phyloP scores from a whole-genome alignment of 306 rosid genomes.

The Gillenia trifoliata region DNA sequence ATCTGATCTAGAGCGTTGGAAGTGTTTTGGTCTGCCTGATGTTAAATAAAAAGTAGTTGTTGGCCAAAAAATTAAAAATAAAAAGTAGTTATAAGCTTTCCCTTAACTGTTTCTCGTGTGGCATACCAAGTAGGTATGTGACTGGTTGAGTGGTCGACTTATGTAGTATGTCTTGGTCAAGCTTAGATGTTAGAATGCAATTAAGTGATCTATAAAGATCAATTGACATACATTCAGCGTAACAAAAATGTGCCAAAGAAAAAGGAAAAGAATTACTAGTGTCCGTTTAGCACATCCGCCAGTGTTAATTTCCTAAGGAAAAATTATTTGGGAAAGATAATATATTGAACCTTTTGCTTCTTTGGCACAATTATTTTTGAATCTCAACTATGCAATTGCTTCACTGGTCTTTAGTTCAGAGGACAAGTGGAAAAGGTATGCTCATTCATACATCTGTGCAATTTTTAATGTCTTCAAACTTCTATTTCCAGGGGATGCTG shows the following conservation, averaged over 20 bases:
- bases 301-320: not conserved
- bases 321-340: not conserved
- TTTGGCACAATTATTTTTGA: not conserved
- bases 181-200: not conserved
- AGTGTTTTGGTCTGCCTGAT: not conserved
- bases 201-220: not conserved
- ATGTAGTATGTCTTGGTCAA: not conserved
- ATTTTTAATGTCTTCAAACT: not conserved
- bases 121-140: not conserved
- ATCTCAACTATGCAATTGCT: not conserved
- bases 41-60: not conserved
- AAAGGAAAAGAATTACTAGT: not conserved
- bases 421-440: not conserved
- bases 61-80: no score
- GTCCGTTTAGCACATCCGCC: not conserved
- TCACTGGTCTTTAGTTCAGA: not conserved
- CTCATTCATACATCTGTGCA: not conserved
- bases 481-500: slow-evolving; percentile 59
- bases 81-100: not conserved
- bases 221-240: not conserved
- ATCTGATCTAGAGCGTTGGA: not conserved
- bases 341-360: not conserved
- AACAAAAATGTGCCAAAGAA: not conserved
- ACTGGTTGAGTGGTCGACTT: not conserved
- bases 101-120: not conserved